Conservation (phyloP, 2,329 filamentous ascomycete genomes). For the Sporothrix dimorphospora region DNA sequence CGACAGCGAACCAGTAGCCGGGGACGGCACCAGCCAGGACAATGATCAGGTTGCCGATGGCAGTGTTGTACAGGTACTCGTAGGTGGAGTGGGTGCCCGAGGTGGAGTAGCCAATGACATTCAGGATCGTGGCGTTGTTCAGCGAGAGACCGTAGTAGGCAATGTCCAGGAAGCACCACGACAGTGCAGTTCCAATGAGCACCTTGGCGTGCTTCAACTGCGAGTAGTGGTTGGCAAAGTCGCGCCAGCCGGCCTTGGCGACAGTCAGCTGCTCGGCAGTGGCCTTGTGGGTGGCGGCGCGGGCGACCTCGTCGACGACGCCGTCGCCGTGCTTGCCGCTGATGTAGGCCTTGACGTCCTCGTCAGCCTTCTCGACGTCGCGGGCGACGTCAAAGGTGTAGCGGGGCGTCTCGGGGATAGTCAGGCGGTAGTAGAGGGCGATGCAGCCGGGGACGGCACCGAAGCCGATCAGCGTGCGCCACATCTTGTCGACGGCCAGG, state of each 20-base stretch:
- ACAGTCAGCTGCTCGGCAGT: conserved; percentile 60
- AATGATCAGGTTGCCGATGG: conserved; percentile 77
- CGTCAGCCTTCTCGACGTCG: conserved; percentile 73
- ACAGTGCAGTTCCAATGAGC: conserved; percentile 67
- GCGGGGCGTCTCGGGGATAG: conserved; percentile 84
- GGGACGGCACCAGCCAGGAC: conserved; percentile 79
- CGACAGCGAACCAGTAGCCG: conserved; percentile 81
- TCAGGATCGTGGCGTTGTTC: conserved; percentile 74
- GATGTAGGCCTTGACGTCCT: conserved; percentile 76
- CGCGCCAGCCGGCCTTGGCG: conserved; percentile 70
- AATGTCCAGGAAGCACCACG: conserved; percentile 75
- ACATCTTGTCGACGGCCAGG: conserved; percentile 84
- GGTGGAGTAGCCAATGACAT: conserved; percentile 71
- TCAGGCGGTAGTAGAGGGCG: conserved; percentile 77
- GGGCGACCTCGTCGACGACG: conserved; percentile 66
- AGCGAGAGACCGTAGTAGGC: conserved; percentile 71
- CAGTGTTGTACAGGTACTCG: conserved; percentile 71
- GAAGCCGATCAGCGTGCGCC: conserved; percentile 79
- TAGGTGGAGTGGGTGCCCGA: conserved; percentile 61
- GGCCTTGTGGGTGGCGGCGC: conserved; percentile 60
- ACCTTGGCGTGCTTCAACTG: conserved; percentile 73
- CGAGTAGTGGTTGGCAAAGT: conserved; percentile 72
- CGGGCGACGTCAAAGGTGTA: conserved; percentile 83
- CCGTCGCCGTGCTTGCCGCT: conserved; percentile 62
- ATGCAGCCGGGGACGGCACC: conserved; percentile 79